Conservation (phyloP, 306 rosid genomes). For the Abrus precatorius region DNA sequence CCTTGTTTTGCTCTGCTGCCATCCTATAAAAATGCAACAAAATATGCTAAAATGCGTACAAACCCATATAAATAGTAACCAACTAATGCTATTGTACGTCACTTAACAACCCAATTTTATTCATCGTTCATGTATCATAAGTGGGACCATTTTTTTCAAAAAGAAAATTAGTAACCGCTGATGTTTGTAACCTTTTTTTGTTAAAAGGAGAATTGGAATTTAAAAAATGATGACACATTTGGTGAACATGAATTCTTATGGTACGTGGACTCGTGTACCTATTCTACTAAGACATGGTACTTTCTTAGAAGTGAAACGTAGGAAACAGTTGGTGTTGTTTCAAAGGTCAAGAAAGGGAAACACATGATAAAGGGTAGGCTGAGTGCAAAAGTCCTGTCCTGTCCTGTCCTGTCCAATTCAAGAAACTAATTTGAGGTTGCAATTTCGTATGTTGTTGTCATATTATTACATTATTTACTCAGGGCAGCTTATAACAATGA, state of each 20-base stretch:
- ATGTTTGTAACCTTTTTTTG: not conserved
- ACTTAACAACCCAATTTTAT: too few relatives aligned
- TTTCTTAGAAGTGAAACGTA: constrained; percentile 44
- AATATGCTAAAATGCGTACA: not conserved
- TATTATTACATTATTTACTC: not conserved
- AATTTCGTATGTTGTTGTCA: constrained; percentile 32
- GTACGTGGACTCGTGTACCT: constrained; percentile 25
- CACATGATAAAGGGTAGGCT: not conserved
- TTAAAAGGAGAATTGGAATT: too few relatives aligned
- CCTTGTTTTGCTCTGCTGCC: constrained; percentile 10
- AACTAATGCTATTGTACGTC: too few relatives aligned
- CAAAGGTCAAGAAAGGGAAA: constrained; percentile 35
- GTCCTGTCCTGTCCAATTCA: constrained; percentile 28
- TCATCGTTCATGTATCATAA: too few relatives aligned
- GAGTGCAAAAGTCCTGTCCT: constrained; percentile 2
- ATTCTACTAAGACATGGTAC: constrained; percentile 18
- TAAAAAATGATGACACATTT: too few relatives aligned
- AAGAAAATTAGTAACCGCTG: not conserved
- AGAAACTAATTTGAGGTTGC: constrained; percentile 26
- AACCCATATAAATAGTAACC: not conserved
- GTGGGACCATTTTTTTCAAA: too few relatives aligned
- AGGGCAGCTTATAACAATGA: not conserved
- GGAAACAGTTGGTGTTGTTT: constrained; percentile 10
- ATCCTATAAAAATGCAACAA: not conserved
- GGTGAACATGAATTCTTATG: constrained; percentile 13